Conservation (phyloP, 805 yeast species). For the Lipomyces yamadae region DNA sequence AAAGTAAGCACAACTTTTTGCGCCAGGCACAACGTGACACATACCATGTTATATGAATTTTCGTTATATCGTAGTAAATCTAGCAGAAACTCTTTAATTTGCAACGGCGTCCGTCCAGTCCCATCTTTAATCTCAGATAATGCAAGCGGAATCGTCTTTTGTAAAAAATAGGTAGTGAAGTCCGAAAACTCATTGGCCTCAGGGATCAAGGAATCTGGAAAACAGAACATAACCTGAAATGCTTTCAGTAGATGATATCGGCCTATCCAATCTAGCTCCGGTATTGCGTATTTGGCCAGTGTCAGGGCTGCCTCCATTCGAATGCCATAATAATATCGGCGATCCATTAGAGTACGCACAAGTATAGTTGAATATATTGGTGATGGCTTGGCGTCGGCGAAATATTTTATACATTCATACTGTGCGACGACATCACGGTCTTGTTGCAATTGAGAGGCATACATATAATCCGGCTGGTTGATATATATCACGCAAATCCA, state of each 20-base stretch:
- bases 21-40: constrained; percentile 59
- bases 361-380: constrained; percentile 74
- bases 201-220: constrained; percentile 68
- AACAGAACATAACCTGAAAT: constrained; percentile 73
- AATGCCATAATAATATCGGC: constrained; percentile 85
- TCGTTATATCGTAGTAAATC: constrained; percentile 82
- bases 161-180: constrained; percentile 69
- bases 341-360: constrained; percentile 79
- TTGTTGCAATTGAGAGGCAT: constrained; percentile 86
- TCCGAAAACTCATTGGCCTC: constrained; percentile 79
- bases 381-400: constrained; percentile 65
- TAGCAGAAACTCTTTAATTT: constrained; percentile 64
- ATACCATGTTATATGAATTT: constrained; percentile 79
- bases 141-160: constrained; percentile 67
- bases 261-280: constrained; percentile 70
- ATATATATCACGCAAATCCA: constrained; percentile 87
- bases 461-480: constrained; percentile 94
- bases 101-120: constrained; percentile 61
- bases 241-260: constrained; percentile 71
- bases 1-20: neutral
- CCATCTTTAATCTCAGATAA: constrained; percentile 64
- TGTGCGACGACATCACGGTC: constrained; percentile 98
- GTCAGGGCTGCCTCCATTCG: constrained; percentile 86
- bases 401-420: constrained; percentile 75
- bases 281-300: constrained; percentile 67